These are phyloP conservation scores for Monosporozyma solicola DNA, from an alignment of 805 yeast genomes.

Conservation along the genomic window DNA sequence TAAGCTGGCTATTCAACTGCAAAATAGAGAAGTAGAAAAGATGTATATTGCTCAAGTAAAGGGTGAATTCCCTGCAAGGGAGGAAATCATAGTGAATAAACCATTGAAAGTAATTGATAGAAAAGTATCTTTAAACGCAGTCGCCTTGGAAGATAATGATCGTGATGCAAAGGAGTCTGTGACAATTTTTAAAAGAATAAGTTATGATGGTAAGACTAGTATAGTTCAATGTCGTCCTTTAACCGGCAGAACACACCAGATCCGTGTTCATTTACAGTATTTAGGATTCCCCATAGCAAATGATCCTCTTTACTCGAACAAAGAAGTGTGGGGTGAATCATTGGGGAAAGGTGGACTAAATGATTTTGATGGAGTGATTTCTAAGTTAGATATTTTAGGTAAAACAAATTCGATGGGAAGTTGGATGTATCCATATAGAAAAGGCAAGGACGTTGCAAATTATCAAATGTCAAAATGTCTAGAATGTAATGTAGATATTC, in stretches of 20 bases:
- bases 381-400: conserved; percentile 54
- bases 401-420: conserved; percentile 58
- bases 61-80: conserved; percentile 69
- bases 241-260: conserved; percentile 94
- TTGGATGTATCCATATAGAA: conserved; percentile 46
- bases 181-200: conserved; percentile 58
- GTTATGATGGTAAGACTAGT: conserved; percentile 54
- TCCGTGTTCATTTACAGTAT: conserved; percentile 83
- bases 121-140: conserved; percentile 55
- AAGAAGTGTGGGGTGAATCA: conserved; percentile 65
- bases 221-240: conserved; percentile 77
- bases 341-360: conserved; percentile 57
- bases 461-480: conserved; percentile 51
- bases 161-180: conserved; percentile 51
- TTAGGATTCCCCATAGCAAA: conserved; percentile 87
- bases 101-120: conserved; percentile 70
- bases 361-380: conserved; percentile 40
- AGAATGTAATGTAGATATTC: conserved; percentile 59
- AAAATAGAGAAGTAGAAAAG: conserved; percentile 66
- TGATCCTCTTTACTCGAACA: conserved; percentile 84
- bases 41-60: conserved; percentile 81
- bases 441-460: conserved; percentile 47
- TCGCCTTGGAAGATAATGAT: conserved; percentile 26
- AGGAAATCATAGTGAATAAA: conserved; percentile 47
- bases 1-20: conserved; percentile 57